A percentile compares a stretch with the other conserved stretches of the same genome.
phyloP scores from a whole-genome alignment of 331 rosid genomes.

The Arachis monticola region DNA sequence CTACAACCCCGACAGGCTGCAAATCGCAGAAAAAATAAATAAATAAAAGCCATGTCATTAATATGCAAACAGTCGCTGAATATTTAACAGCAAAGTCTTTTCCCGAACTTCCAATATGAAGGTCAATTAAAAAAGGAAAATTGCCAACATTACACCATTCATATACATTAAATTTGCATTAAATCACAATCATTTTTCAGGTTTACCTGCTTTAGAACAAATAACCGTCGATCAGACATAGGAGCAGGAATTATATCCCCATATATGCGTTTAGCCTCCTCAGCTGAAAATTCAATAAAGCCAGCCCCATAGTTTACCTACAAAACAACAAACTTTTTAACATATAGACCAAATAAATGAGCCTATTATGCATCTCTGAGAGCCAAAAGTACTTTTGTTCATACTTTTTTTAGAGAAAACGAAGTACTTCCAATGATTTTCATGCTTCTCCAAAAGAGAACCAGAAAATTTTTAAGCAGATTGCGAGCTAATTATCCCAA shows the following conservation, averaged over 20 bases:
- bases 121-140: conserved; percentile 13
- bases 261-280: conserved; percentile 93
- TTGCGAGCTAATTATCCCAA: no score
- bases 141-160: background rate
- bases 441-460: no score
- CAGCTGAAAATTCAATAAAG: conserved; percentile 88
- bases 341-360: conserved; percentile 1
- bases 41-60: background rate
- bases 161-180: background rate
- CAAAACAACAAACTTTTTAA: conserved; percentile 36
- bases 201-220: conserved; percentile 90
- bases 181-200: conserved; percentile 32
- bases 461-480: no score
- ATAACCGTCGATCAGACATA: conserved; percentile 74
- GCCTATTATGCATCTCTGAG: no score
- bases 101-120: conserved; percentile 25
- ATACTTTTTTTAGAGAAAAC: no score
- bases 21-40: conserved; percentile 29
- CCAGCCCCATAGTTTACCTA: conserved; percentile 80
- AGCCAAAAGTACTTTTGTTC: no score
- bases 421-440: no score
- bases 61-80: conserved; percentile 26
- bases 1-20: conserved; percentile 99
- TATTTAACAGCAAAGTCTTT: conserved; percentile 23
- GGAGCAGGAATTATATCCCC: conserved; percentile 95